These are phyloP conservation scores for Fusarium sp. DNA, from an alignment of 2,329 filamentous ascomycete genomes.

Conservation along the genomic window DNA sequence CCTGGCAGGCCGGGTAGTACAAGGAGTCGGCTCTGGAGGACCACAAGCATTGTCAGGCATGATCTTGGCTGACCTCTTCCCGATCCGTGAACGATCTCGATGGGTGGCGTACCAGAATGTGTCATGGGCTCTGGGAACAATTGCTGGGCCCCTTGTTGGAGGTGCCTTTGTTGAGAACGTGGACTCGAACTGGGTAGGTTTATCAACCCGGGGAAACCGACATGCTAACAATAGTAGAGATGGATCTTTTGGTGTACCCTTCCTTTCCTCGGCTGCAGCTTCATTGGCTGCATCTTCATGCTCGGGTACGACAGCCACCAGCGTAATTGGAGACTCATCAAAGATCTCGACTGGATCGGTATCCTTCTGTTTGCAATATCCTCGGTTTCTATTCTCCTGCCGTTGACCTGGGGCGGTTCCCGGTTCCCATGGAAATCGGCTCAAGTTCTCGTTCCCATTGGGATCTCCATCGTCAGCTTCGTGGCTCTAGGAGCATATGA, in stretches of 20 bases:
- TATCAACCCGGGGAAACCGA: not conserved
- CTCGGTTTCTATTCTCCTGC: conserved; percentile 28
- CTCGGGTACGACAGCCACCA: conserved; percentile 41
- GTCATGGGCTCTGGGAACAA: conserved; percentile 69
- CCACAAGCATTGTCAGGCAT: conserved; percentile 49
- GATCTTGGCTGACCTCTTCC: conserved; percentile 55
- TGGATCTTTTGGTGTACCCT: conserved; percentile 54
- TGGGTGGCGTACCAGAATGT: conserved; percentile 53
- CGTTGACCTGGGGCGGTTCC: conserved; percentile 31
- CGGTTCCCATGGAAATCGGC: conserved; percentile 39
- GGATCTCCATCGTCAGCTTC: conserved; percentile 65
- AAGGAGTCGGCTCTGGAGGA: conserved; percentile 53
- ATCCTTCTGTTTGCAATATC: conserved; percentile 64
- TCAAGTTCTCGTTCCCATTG: conserved; percentile 67
- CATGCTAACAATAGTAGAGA: conserved; percentile 31
- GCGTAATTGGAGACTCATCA: conserved; percentile 12
- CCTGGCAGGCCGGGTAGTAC: conserved; percentile 50
- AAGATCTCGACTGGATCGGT: conserved; percentile 71
- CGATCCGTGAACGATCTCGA: conserved; percentile 55
- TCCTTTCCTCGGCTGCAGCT: conserved; percentile 44
- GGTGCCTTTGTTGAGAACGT: conserved; percentile 35
- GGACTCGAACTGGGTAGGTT: conserved; percentile 38
- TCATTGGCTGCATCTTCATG: conserved; percentile 41
- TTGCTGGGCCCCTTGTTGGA: conserved; percentile 44
- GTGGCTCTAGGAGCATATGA: conserved; percentile 38